Base-by-base conservation (phyloP, 805 yeast genomes). In the Candida alai region DNA sequence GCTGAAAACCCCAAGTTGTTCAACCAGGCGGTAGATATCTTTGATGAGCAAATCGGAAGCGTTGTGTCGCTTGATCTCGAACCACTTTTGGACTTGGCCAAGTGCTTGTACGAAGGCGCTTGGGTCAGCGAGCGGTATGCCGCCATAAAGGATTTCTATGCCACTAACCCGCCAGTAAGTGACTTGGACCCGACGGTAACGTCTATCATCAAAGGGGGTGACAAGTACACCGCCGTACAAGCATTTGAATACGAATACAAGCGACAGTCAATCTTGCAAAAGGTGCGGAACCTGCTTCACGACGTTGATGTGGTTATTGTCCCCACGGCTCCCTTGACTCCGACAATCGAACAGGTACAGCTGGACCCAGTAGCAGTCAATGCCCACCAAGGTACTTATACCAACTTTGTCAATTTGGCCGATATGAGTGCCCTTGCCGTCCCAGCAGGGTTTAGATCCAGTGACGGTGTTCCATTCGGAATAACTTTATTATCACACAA, bases 101-200 rank as follows among this genome's bases (percentile, higher is more conserved):
- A 76, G 47, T 84, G 93, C 52, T 70, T 90, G 23, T 90, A 90
- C 56, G 97, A 90, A 53, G 98, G 98, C 39, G 84, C 97, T n/a
- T 90, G 98, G 98, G 97, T 90, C 8, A 86, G 94, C 16, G 98
- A 90, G 65, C 76, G 98, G 48, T 88, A 78, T 62, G 78, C 86
- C 42, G 96, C 96, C 17, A 75, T 79, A 23, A 74, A 76, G 47
- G 85, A 82, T 26, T 84, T 83, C 46, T 70, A 85, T 37, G 75
- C 75, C 19, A 68, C 83, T 6, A 73, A 78, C 51, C 88, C 93
- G 13, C 86, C 93, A 20, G 67, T 57, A 27, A 70, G 73, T 21
- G 72, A 82, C 31, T 65, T 90, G 48, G 96, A 90, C 57, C 94
- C 96, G 32, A 84, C 87, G 5, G 97, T 93, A 16, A 56, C 70